Percentiles rank a stretch among this genome's conserved stretches.
phyloP scores from a whole-genome alignment of 1,284 basidiomycete species.

The Cyathus pygmaeus region DNA sequence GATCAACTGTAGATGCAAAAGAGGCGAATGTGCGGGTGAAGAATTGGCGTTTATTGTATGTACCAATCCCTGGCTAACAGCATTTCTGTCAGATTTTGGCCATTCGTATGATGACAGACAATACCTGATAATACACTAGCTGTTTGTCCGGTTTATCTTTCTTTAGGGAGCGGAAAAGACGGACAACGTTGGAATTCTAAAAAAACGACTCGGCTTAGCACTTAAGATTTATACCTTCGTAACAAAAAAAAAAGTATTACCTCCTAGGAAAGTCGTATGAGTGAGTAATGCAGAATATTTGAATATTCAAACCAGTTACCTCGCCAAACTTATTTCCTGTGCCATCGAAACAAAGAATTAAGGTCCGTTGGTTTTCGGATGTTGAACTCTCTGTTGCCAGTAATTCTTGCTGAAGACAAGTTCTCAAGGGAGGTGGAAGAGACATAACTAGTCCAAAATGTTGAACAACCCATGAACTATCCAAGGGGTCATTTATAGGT shows the following conservation, averaged over 20 bases:
- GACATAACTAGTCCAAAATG: no score
- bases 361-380: constrained; percentile 7
- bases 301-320: no score
- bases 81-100: neutral
- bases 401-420: neutral
- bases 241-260: no score
- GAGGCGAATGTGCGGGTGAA: constrained; percentile 15
- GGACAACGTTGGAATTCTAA: constrained; percentile 31
- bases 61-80: constrained; percentile 24
- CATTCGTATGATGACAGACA: neutral
- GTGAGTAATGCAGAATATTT: no score
- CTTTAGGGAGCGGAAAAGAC: constrained; percentile 22
- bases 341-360: constrained; percentile 25
- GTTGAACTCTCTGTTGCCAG: neutral
- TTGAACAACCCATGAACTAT: no score
- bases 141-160: constrained; percentile 22
- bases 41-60: constrained; percentile 24
- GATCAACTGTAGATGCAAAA: constrained; percentile 20
- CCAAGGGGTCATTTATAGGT: no score
- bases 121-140: constrained; percentile 26
- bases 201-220: no score
- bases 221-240: no score
- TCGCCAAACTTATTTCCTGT: constrained; percentile 28
- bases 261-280: no score
- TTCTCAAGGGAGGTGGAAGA: no score